Conservation (phyloP, 305 asterid genomes). For the Solanum hybrid region DNA sequence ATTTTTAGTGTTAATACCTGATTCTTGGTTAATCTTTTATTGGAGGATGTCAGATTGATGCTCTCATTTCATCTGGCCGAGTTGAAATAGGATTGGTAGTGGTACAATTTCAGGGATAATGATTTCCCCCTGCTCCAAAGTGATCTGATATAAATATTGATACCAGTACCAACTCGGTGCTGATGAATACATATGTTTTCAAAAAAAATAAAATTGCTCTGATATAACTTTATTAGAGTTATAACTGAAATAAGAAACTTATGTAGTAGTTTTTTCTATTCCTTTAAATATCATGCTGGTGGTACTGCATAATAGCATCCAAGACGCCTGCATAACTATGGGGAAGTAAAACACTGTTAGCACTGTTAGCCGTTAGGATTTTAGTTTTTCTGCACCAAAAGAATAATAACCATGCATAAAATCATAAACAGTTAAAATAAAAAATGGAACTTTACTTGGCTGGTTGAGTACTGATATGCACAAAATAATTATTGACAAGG, state of each 20-base stretch:
- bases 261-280: background rate
- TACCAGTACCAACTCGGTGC: background rate
- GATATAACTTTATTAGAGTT: background rate
- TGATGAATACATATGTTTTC: background rate
- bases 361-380: background rate
- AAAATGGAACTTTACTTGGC: background rate
- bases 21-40: background rate
- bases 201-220: background rate
- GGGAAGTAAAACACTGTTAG: background rate
- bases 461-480: background rate
- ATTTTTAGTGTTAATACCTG: background rate
- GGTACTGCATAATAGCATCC: background rate
- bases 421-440: background rate
- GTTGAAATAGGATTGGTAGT: background rate
- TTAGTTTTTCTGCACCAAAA: background rate
- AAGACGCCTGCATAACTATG: background rate
- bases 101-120: background rate
- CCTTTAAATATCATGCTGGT: background rate
- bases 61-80: background rate
- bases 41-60: background rate
- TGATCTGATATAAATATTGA: background rate
- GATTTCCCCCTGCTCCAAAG: background rate
- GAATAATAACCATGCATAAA: background rate
- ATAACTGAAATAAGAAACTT: background rate
- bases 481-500: background rate